Percentiles rank a stretch among this genome's conserved stretches.
Evolutionary conservation across 306 rosid genomes (phyloP).

Genomic region (Quercus wislizeni): DNA sequence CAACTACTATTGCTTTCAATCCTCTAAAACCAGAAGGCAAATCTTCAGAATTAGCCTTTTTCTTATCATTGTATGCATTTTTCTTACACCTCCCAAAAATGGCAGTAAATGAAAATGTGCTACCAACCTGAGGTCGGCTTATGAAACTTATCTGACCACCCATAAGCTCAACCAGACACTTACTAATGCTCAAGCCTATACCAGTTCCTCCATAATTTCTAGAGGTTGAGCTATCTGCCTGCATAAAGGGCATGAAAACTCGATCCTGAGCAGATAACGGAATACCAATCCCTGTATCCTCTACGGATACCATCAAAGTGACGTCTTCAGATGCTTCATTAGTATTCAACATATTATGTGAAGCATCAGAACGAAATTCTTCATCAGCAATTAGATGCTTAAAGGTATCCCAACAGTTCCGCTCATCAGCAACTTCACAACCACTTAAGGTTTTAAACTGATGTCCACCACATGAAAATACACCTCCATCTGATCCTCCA

Average conservation of each 20-base stretch:
- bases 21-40: conserved; percentile 81
- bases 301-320: conserved; percentile 79
- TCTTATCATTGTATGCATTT: conserved; percentile 41
- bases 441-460: conserved; percentile 82
- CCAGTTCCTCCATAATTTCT: conserved; percentile 97
- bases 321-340: conserved; percentile 57
- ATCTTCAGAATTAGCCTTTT: conserved; percentile 70
- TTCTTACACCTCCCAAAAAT: conserved; percentile 60
- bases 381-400: conserved; percentile 67
- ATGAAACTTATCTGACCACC: conserved; percentile 80
- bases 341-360: conserved; percentile 27
- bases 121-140: conserved; percentile 80
- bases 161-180: conserved; percentile 95
- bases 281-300: conserved; percentile 96
- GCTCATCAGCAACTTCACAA: conserved; percentile 84
- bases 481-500: conserved; percentile 55
- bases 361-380: conserved; percentile 48
- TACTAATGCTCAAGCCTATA: conserved; percentile 95
- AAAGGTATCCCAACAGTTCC: conserved; percentile 80
- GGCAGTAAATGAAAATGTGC: conserved; percentile 90
- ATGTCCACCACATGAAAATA: conserved; percentile 38
- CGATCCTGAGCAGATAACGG: conserved; percentile 81
- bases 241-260: conserved; percentile 94
- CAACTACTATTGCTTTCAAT: conserved; percentile 77
- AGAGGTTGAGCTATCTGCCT: conserved; percentile 97